Conservation (phyloP, 768 basidiomycete genomes). For the Fomitopsis pulvina region DNA sequence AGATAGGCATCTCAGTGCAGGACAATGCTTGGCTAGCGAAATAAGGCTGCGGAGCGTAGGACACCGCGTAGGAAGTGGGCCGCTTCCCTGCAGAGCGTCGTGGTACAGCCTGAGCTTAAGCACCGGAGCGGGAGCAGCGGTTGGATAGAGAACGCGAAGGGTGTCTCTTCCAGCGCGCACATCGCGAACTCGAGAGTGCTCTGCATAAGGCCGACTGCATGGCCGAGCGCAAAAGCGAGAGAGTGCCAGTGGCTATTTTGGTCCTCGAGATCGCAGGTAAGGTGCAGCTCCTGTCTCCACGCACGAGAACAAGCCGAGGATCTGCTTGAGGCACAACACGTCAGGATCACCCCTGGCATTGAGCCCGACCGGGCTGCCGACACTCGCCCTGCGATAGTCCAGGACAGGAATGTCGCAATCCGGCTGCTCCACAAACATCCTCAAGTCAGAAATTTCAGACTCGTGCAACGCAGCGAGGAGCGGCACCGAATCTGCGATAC, state of each 20-base stretch:
- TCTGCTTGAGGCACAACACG: background rate
- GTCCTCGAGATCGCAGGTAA: background rate
- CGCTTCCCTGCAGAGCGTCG: background rate
- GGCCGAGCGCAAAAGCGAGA: background rate
- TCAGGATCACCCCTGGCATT: background rate
- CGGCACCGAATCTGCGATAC: background rate
- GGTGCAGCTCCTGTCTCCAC: background rate
- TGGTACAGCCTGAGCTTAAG: background rate
- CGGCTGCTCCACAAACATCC: background rate
- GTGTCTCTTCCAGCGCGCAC: background rate
- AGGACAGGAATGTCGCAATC: background rate
- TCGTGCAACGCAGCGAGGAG: background rate
- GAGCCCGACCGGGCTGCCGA: background rate
- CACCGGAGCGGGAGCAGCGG: background rate
- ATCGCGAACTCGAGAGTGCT: background rate
- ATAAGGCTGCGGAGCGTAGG: background rate
- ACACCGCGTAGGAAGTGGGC: background rate
- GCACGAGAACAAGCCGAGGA: background rate
- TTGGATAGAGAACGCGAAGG: background rate
- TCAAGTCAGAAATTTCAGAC: background rate
- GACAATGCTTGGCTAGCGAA: background rate
- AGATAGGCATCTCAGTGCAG: background rate
- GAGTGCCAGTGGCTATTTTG: background rate
- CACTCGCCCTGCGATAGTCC: background rate
- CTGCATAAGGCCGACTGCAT: background rate